Base-by-base conservation (phyloP, 306 rosid genomes). In the Rosa multiflora region DNA sequence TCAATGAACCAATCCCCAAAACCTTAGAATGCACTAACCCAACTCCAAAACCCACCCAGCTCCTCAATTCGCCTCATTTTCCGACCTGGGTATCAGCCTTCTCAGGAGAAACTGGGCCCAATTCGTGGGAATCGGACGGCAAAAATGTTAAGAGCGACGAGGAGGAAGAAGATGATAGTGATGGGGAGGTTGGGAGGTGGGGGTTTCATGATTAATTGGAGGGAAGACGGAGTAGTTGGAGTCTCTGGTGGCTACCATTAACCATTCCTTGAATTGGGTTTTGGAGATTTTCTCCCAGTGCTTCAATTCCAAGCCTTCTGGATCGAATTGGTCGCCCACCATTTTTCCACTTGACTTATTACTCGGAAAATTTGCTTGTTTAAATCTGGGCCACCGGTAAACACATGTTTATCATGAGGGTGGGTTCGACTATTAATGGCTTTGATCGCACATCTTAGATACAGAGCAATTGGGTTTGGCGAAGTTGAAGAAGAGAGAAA, bases 201-300 rank as follows among this genome's bases (percentile, higher is more conserved):
- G 86, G 87, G 68, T 88, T 73, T 88, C 89, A 64, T 88, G 91
- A 63, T 86, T 81, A 10, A 58, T 58, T 52, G 91, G 91, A 74
- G 91, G 91, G 69, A 88, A 88, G 48, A 86, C 61, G 49, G 79
- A 76, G 79, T 75, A 79, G 79, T 44, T 40, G 26, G 73, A 75
- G 63, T 83, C 86, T 56, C 78, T 78, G 73, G 86, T 82, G 66
- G 76, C 74, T 46, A 77, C 91, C 89, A 86, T 83, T 2, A 84
- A 66, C 82, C 77, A 72, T 43, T 83, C 58, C 35, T 69, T 70
- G 52, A 66, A 55, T 6, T 83, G 58, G 81, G 48, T 29, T 70
- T 63, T 18, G 1, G 70, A 71, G 64, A 23, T 40, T 6, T 26
- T 75, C 9, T 64, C 21, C 70, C 44, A 32, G 39, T 21, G 40